Base-by-base conservation (phyloP, 148 eudicot genomes). In the Rhododendron simsii region DNA sequence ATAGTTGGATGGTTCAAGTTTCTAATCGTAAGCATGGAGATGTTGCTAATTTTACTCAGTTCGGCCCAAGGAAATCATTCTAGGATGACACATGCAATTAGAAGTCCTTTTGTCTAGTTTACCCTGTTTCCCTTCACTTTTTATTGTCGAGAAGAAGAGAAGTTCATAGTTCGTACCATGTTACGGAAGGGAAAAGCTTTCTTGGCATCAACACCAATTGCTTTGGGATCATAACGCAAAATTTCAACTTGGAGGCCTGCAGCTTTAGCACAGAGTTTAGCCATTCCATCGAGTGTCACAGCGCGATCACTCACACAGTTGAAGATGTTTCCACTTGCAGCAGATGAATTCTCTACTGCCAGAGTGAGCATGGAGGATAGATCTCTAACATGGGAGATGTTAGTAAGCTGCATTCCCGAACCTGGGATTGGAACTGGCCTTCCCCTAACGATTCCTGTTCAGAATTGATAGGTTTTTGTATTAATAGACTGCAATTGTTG, bases 151-250 rank as follows among this genome's bases (percentile, higher is more conserved):
- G 41, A 69, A 67, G 37, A 83, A 67, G 30, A 63, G 6, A 28
- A 37, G 80, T 39, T 47, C 80, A 76, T 93, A 96, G 79, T 37
- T 47, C 78, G 79, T 94, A 96, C 99, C 99, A 95, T 95, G 85
- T 88, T 94, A 12, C 99, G 94, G 92, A 96, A 96, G 33, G 99
- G 99, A 87, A 96, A 96, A 20, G 99, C 99, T 88, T 96, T 96
- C 92, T 93, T 96, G 45, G 98, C 97, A 91, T 96, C 99, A 77
- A 91, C 80, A 13, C 99, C 98, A 37, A 96, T 81, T 65, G 95
- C 93, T 87, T 95, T 96, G 12, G 99, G 99, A 86, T 96, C 98
- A 81, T 94, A 96, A 85, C 95, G 98, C 84, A 96, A 94, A 59
- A 96, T 95, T 65, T 95, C 96, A 45, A 93, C 93, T 20, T 96